Conservation (phyloP, 2,329 filamentous ascomycete genomes). For the Xylariaceae sp. region DNA sequence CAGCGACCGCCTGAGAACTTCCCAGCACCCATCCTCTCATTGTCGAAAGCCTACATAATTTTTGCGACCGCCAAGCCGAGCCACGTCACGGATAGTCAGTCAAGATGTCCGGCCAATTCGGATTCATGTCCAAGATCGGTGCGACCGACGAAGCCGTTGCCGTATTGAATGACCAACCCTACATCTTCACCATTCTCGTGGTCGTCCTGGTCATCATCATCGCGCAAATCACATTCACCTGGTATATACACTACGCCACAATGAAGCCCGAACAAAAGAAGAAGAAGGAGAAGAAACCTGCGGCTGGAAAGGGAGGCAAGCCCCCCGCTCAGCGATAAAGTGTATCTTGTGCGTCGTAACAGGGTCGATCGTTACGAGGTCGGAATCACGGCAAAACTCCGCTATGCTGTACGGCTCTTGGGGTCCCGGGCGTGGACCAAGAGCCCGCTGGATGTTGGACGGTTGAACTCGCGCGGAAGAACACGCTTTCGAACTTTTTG, state of each 20-base stretch:
- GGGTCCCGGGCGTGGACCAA: no score
- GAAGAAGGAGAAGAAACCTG: constrained; percentile 38
- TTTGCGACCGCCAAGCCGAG: no score
- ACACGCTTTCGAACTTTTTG: no score
- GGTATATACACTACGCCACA: constrained; percentile 57
- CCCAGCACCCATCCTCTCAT: not conserved
- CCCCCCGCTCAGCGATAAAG: constrained; percentile 23
- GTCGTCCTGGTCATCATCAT: constrained; percentile 47
- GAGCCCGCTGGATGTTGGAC: no score
- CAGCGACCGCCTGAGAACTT: not conserved
- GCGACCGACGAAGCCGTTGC: constrained; percentile 55
- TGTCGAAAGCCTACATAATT: not conserved
- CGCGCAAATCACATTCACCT: constrained; percentile 43
- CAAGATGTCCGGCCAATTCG: constrained; percentile 48
- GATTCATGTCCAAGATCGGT: constrained; percentile 53
- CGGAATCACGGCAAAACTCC: no score
- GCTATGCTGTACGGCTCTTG: no score
- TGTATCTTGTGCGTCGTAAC: no score
- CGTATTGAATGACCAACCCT: constrained; percentile 57
- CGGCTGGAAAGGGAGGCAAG: constrained; percentile 22
- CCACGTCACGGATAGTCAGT: not conserved
- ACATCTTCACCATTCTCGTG: constrained; percentile 54
- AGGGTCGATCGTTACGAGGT: not conserved
- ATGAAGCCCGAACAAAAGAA: constrained; percentile 58
- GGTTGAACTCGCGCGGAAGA: no score